Conservation (phyloP, 805 yeast species). For the Lipomyces oligophaga region DNA sequence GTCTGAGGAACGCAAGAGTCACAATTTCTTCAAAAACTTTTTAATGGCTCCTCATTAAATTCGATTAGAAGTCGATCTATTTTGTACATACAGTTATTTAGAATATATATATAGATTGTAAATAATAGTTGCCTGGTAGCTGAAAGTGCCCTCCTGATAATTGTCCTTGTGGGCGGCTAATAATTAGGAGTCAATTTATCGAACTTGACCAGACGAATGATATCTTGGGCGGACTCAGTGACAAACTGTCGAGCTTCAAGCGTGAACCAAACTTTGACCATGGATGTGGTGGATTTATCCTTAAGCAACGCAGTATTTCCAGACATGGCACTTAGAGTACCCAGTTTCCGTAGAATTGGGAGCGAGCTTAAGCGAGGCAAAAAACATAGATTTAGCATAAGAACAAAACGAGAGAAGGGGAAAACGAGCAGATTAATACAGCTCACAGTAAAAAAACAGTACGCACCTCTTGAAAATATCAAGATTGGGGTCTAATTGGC, state of each 20-base stretch:
- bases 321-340: slow-evolving; percentile 47
- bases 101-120: no score
- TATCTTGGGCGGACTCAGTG: slow-evolving; percentile 73
- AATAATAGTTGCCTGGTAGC: no score
- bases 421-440: slow-evolving; percentile 33
- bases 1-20: no score
- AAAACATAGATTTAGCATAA: slow-evolving; percentile 28
- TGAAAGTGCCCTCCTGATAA: no score
- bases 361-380: slow-evolving; percentile 72
- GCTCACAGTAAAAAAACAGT: slow-evolving; percentile 62
- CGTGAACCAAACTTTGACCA: slow-evolving; percentile 89
- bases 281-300: slow-evolving; percentile 49
- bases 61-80: no score
- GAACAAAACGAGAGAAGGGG: no score
- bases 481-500: slow-evolving; percentile 87
- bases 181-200: slow-evolving; percentile 63
- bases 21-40: no score
- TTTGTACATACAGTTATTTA: no score
- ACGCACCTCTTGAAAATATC: slow-evolving; percentile 95
- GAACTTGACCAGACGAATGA: slow-evolving; percentile 49
- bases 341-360: slow-evolving; percentile 79
- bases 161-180: no score
- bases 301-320: slow-evolving; percentile 38
- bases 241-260: slow-evolving; percentile 84
- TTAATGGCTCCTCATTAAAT: no score